Evolutionary conservation across 495 filamentous ascomycete species (phyloP).

Genomic region (Penicillium canariense): DNA sequence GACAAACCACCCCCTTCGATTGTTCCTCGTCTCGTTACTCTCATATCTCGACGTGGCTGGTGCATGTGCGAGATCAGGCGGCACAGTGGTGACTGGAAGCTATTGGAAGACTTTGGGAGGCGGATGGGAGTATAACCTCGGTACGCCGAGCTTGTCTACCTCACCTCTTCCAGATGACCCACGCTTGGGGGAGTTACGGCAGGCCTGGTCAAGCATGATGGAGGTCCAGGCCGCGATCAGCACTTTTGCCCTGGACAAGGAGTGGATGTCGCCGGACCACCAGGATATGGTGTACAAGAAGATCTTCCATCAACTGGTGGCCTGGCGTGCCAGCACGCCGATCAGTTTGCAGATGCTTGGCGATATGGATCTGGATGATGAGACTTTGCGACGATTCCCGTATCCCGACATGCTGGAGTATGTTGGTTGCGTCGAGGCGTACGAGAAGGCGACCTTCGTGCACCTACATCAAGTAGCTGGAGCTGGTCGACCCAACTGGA

Average conservation of each 20-base stretch:
- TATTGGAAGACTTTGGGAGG: constrained; percentile 42
- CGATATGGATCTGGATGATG: constrained; percentile 37
- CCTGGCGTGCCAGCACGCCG: constrained; percentile 37
- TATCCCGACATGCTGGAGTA: constrained; percentile 38
- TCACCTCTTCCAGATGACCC: constrained; percentile 24
- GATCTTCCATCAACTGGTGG: constrained; percentile 30
- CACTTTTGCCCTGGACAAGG: constrained; percentile 37
- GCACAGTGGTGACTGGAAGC: constrained; percentile 38
- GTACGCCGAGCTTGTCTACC: constrained; percentile 32
- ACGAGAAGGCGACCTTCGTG: constrained; percentile 41
- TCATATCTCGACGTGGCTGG: constrained; percentile 44
- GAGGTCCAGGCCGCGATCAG: constrained; percentile 41
- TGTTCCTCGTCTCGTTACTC: constrained; percentile 41
- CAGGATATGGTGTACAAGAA: constrained; percentile 37
- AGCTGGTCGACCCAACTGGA: constrained; percentile 32
- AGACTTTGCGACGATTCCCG: constrained; percentile 28
- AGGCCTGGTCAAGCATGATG: constrained; percentile 42
- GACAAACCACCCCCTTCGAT: constrained; percentile 37
- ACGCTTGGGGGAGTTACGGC: constrained; percentile 32
- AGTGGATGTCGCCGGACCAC: constrained; percentile 32
- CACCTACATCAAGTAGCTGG: constrained; percentile 37
- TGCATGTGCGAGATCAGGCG: constrained; percentile 40
- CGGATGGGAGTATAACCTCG: constrained; percentile 44
- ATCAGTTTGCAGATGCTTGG: constrained; percentile 30
- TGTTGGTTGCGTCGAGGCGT: constrained; percentile 41